Conservation (phyloP, 2,329 filamentous ascomycete genomes). For the Simplicillium aogashimaense region DNA sequence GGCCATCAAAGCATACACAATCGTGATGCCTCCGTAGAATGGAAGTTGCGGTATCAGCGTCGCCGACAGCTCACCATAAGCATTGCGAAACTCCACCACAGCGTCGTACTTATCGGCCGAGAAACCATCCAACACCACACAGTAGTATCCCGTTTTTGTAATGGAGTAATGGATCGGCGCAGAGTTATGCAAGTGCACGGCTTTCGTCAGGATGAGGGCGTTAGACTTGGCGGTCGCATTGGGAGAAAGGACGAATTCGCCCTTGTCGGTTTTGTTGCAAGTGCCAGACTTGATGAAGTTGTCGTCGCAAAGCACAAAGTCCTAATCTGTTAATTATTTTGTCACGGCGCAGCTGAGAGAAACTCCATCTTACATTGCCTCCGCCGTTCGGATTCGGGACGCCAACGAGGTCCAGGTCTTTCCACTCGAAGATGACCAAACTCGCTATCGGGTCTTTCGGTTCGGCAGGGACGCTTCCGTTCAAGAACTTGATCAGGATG, state of each 20-base stretch:
- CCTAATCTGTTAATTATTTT: conserved; percentile 13
- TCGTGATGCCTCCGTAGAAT: conserved; percentile 90
- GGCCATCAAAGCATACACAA: conserved; percentile 82
- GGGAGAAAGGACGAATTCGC: conserved; percentile 71
- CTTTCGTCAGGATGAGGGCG: conserved; percentile 66
- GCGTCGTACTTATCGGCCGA: conserved; percentile 62
- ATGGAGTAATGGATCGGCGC: conserved; percentile 71
- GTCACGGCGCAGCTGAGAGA: background rate
- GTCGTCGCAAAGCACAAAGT: conserved; percentile 60
- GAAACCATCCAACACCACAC: conserved; percentile 70
- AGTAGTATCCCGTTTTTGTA: conserved; percentile 92
- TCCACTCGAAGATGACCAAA: conserved; percentile 90
- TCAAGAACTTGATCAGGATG: conserved; percentile 72
- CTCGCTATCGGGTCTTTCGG: conserved; percentile 64
- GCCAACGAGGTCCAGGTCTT: conserved; percentile 71
- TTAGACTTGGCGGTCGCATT: conserved; percentile 65
- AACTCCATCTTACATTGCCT: conserved; percentile 34
- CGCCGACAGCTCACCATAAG: conserved; percentile 89
- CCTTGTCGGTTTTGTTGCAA: conserved; percentile 70
- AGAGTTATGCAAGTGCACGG: conserved; percentile 71
- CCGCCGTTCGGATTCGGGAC: conserved; percentile 46
- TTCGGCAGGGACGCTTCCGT: conserved; percentile 42
- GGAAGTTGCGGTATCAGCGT: conserved; percentile 95
- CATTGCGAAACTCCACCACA: conserved; percentile 85
- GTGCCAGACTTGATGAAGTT: conserved; percentile 56